phyloP scores from a whole-genome alignment of 768 basidiomycete species.

The Termitomyces eurrhizus region DNA sequence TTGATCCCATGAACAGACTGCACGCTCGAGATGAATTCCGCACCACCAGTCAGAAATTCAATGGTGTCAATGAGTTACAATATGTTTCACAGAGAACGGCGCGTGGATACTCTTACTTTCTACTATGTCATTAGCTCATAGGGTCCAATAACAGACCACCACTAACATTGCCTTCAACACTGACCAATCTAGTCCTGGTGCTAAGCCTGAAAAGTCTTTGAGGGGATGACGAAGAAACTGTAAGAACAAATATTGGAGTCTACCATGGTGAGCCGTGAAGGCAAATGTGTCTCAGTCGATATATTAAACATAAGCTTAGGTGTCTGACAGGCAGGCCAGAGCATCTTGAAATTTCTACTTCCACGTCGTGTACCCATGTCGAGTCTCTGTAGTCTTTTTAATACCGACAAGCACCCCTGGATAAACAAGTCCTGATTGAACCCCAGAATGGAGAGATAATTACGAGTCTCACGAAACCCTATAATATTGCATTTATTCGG shows the following conservation, averaged over 20 bases:
- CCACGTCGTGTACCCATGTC: too few species aligned
- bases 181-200: not conserved
- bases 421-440: too few species aligned
- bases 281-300: too few species aligned
- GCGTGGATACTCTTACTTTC: not conserved
- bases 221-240: not conserved
- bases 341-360: too few species aligned
- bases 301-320: too few species aligned
- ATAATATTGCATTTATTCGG: too few species aligned
- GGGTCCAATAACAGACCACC: not conserved
- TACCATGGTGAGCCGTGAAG: not conserved
- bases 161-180: not conserved
- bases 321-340: too few species aligned
- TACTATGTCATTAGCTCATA: not conserved
- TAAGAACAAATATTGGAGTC: not conserved
- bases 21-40: not conserved
- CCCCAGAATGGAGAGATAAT: too few species aligned
- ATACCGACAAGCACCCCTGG: too few species aligned
- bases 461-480: too few species aligned
- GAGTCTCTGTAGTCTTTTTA: too few species aligned
- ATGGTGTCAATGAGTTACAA: not conserved
- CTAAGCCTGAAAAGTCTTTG: not conserved
- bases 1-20: not conserved
- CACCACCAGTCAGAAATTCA: not conserved
- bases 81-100: not conserved